Base-by-base conservation (phyloP, 805 yeast genomes). In the Isabelozyma pseudorhagii region DNA sequence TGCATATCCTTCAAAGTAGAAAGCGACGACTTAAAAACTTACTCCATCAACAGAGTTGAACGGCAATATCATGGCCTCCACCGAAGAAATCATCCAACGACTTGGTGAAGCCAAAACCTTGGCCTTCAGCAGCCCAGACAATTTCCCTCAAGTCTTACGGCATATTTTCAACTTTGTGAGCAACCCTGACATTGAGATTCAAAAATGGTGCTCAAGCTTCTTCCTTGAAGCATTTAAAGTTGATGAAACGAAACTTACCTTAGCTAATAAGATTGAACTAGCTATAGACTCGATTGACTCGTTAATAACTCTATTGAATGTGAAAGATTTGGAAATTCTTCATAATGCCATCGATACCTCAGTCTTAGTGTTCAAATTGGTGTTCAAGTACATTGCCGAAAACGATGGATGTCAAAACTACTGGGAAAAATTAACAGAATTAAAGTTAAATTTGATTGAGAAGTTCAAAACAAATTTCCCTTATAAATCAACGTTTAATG, bases 391-490 rank as follows among this genome's bases (percentile, higher is more conserved):
- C 49, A 74, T 79, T 48, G 74, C 77, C 8, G 74, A 75, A n/a
- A 70, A 70, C 51, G 81, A 80, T 47, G 76, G 78, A 34, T 66
- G 73, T 50, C 58, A 58, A 46, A 62, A 56, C n/a, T 57, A 69
- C 17, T 90, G 96, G 96, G 63, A 69, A 25, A 72, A 75, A 43
- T 59, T 88, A 52, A 63, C 72, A 13, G 75, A 72, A 6, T 66
- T 92, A 58, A 89, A 87, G 66, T 71, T 72, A 29, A 71, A 69
- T 34, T 72, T 89, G n/a, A 63, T 87, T n/a, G 66, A 74, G 8
- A 77, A 82, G 50, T 89, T 89, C 83, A 79, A 76, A 18, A 63
- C 81, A 3, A 68, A 61, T 3, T 83, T 74, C 56, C 90, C 89
- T 4, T 72, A 82, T 48, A 64, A 69, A 17, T 67, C 75, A 13